phyloP scores from a whole-genome alignment of 768 basidiomycete genomes.

The Austroboletus eburneus region DNA sequence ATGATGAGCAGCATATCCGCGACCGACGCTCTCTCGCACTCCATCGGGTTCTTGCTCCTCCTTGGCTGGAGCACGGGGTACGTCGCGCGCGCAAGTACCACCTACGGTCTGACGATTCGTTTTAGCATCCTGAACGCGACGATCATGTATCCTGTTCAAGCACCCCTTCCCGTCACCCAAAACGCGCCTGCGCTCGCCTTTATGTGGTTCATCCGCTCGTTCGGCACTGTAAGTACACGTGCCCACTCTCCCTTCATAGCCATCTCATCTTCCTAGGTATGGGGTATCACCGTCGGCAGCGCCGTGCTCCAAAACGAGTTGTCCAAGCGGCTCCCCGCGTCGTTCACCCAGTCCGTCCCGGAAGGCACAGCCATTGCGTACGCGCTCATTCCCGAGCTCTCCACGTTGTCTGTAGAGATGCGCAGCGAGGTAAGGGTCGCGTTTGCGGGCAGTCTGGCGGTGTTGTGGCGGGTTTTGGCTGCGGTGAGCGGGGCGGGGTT shows the following conservation, averaged over 20 bases:
- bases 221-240: slow-evolving; percentile 28
- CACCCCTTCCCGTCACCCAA: slow-evolving; percentile 37
- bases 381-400: slow-evolving; percentile 42
- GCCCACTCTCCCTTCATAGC: slow-evolving; percentile 5
- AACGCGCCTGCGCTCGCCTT: slow-evolving; percentile 45
- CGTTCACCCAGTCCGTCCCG: slow-evolving; percentile 34
- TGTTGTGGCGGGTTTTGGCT: slow-evolving; percentile 41
- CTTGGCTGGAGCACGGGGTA: slow-evolving; percentile 5
- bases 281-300: slow-evolving; percentile 53
- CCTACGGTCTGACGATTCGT: too few species aligned
- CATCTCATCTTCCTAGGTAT: slow-evolving; percentile 29
- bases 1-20: slow-evolving; percentile 29
- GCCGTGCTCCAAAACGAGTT: too few species aligned
- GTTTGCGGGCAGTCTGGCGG: slow-evolving; percentile 36
- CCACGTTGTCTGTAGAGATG: slow-evolving; percentile 31
- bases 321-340: slow-evolving; percentile 34
- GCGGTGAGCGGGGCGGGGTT: slow-evolving; percentile 24
- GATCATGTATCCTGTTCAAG: slow-evolving; percentile 44
- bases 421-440: slow-evolving; percentile 34
- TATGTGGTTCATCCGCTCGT: slow-evolving; percentile 36
- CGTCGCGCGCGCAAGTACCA: too few species aligned
- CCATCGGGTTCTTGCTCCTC: slow-evolving; percentile 11
- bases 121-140: neutral
- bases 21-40: slow-evolving; percentile 20
- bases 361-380: slow-evolving; percentile 40